Conservation (phyloP, 1,139 yeast genomes). For the Blastobotrys aristatus region DNA sequence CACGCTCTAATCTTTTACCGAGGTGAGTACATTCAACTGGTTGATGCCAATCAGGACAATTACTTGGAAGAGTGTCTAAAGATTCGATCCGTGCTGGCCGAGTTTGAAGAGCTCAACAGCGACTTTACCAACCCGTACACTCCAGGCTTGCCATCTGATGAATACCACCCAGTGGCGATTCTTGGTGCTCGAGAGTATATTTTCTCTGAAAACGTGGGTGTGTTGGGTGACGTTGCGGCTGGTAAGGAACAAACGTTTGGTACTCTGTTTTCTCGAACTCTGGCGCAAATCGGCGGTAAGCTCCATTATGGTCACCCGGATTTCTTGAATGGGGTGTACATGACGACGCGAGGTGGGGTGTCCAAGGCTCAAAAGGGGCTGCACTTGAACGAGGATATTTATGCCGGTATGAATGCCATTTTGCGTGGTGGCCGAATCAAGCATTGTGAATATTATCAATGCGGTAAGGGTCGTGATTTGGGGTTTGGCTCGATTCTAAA, state of each 20-base stretch:
- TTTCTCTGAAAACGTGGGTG: slow-evolving; percentile 98
- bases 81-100: slow-evolving; percentile 95
- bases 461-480: slow-evolving; percentile 99
- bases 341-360: slow-evolving; percentile 99
- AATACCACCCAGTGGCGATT: slow-evolving; percentile 75
- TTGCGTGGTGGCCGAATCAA: slow-evolving; percentile 98
- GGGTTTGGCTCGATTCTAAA: slow-evolving; percentile 98
- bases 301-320: slow-evolving; percentile 99
- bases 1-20: slow-evolving; percentile 95
- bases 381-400: slow-evolving; percentile 98
- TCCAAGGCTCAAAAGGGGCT: slow-evolving; percentile 98
- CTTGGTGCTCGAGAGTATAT: slow-evolving; percentile 99
- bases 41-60: slow-evolving; percentile 98
- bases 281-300: slow-evolving; percentile 98
- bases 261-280: slow-evolving; percentile 94
- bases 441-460: slow-evolving; percentile 98
- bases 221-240: slow-evolving; percentile 98
- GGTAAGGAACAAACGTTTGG: slow-evolving; percentile 99
- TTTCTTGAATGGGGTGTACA: slow-evolving; percentile 88
- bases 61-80: slow-evolving; percentile 97
- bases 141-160: slow-evolving; percentile 37
- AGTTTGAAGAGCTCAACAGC: slow-evolving; percentile 89
- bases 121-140: slow-evolving; percentile 43
- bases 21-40: slow-evolving; percentile 96
- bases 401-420: slow-evolving; percentile 98